Base-by-base conservation (phyloP, 768 basidiomycete genomes). In the Amanita rimosa region DNA sequence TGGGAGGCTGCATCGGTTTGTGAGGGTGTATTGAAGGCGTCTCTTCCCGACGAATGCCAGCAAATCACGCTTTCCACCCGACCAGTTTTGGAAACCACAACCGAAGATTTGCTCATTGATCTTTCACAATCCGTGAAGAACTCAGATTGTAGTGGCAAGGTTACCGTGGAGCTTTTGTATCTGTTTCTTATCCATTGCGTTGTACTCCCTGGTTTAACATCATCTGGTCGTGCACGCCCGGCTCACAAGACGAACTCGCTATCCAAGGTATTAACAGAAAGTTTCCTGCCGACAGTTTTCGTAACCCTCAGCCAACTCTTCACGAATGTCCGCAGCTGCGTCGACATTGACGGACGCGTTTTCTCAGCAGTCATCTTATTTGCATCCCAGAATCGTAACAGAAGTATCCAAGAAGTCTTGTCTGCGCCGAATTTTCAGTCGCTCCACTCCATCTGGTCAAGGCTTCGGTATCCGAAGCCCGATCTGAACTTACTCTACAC, bases 311-410 rank as follows among this genome's bases (percentile, higher is more conserved):
- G 67, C 17, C 26, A 39, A 8, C 46, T 58, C n/a, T 53, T 65
- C 5, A 50, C 58, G 13, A 45, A 52, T 3, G 49, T 57, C 6
- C 48, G 51, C 24, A 48, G 56, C 34, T 53, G 61, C 34, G 52
- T 73, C n/a, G 74, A 79, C 46, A 46, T 83, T 5, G 82, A 84
- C 54, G 74, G 74, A 11, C 64, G 70, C 31, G 59, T 81, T 8
- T 82, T 78, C 57, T 48, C 65, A 13, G 59, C 67, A 13, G 61
- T 81, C 19, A 46, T 81, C 34, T 62, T 62, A 9, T 66, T 68
- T 53, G 33, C 69, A 17, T 58, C 67, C 6, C 44, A 21, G 16
- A 27, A 36, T 17, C 3, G 6, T 35, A 10, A 13, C 9, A 22
- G 34, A 13, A 13, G 33, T 9, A 39, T 49, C 17, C 36, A 31